Percentiles rank a stretch among this genome's conserved stretches.
phyloP scores from a whole-genome alignment of 1,284 basidiomycete genomes.

The Sporisorium exsertum region DNA sequence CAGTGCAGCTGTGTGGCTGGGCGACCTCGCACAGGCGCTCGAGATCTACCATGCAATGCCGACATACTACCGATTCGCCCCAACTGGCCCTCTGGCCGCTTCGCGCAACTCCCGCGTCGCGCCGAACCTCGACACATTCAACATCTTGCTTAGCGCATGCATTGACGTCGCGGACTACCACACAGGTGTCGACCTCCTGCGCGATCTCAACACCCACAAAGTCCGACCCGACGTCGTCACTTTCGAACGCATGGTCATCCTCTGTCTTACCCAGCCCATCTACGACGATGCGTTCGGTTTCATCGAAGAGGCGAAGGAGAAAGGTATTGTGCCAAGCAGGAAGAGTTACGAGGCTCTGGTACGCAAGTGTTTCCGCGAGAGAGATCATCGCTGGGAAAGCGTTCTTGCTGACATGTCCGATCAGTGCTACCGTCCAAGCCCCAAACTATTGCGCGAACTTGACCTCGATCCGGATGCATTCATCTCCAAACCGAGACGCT shows the following conservation, averaged over 20 bases:
- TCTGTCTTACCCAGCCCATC: slow-evolving; percentile 42
- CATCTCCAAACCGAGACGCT: background rate
- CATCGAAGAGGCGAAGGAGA: slow-evolving; percentile 55
- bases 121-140: slow-evolving; percentile 45
- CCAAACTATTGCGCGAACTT: slow-evolving; percentile 11
- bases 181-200: slow-evolving; percentile 34
- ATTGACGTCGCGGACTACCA: slow-evolving; percentile 37
- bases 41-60: slow-evolving; percentile 39
- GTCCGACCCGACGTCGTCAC: slow-evolving; percentile 38
- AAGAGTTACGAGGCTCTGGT: slow-evolving; percentile 56
- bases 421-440: slow-evolving; percentile 29
- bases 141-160: slow-evolving; percentile 44
- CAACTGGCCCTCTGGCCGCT: background rate
- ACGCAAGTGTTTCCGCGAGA: slow-evolving; percentile 45
- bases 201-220: slow-evolving; percentile 22
- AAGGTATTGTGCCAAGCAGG: slow-evolving; percentile 37
- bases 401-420: slow-evolving; percentile 56
- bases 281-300: slow-evolving; percentile 59
- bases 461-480: slow-evolving; percentile 7
- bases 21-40: slow-evolving; percentile 32
- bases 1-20: slow-evolving; percentile 32
- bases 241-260: slow-evolving; percentile 55
- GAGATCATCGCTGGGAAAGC: slow-evolving; percentile 50
- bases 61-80: slow-evolving; percentile 5
- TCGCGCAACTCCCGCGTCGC: background rate